phyloP scores from a whole-genome alignment of 805 yeast species.

The Ogataea neopini region DNA sequence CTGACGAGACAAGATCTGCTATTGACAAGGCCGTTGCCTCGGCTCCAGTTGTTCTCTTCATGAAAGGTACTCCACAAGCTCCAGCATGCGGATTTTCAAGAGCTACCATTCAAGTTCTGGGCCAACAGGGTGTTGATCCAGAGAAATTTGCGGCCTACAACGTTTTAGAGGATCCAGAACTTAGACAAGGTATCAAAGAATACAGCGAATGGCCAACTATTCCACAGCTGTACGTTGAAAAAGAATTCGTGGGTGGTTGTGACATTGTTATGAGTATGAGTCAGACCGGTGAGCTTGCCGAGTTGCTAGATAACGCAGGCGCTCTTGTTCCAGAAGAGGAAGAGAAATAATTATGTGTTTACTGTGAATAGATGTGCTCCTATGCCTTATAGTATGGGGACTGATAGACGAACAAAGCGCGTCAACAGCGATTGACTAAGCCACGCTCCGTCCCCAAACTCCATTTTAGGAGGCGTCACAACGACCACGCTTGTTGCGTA shows the following conservation, averaged over 20 bases:
- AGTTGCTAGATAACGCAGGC: constrained; percentile 73
- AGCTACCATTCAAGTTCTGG: constrained; percentile 89
- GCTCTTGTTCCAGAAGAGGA: constrained; percentile 80
- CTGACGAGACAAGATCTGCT: constrained; percentile 79
- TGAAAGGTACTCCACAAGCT: constrained; percentile 98
- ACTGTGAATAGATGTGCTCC: constrained; percentile 22
- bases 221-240: constrained; percentile 89
- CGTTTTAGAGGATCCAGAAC: constrained; percentile 90
- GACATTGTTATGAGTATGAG: constrained; percentile 94
- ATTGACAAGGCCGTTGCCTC: constrained; percentile 82
- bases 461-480: constrained; percentile 23
- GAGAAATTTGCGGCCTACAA: constrained; percentile 94
- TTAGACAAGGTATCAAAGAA: constrained; percentile 94
- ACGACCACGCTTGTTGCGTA: no score
- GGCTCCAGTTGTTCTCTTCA: constrained; percentile 93
- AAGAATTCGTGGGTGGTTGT: constrained; percentile 96
- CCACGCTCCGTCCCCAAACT: no score
- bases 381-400: constrained; percentile 25
- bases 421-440: no score
- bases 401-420: background rate
- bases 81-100: constrained; percentile 98
- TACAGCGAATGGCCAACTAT: constrained; percentile 98
- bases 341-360: background rate
- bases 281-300: constrained; percentile 84
- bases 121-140: constrained; percentile 97